phyloP scores from a whole-genome alignment of 2,329 filamentous ascomycete species.

The Alternaria rosae region DNA sequence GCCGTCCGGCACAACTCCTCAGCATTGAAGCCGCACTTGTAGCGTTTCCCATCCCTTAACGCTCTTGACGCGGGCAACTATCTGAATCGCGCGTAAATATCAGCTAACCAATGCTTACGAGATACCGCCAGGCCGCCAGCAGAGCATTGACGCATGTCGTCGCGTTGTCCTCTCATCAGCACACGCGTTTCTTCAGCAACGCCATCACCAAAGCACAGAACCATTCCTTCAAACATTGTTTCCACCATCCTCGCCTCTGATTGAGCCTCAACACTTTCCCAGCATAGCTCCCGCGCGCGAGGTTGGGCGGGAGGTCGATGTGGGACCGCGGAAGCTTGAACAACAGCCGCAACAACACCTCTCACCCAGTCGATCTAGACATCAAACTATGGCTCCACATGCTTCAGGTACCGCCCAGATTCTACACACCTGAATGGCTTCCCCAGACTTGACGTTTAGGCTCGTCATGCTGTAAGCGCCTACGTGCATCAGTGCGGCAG shows the following conservation, averaged over 20 bases:
- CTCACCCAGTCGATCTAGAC: conserved; percentile 38
- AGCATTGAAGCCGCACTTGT: not conserved
- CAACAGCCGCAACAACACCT: conserved; percentile 36
- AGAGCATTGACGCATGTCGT: conserved; percentile 29
- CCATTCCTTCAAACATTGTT: conserved; percentile 15
- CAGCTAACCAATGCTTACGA: conserved; percentile 10
- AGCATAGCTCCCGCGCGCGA: conserved; percentile 51
- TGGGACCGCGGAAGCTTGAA: conserved; percentile 44
- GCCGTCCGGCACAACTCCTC: not conserved
- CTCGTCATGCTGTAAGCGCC: conserved; percentile 46
- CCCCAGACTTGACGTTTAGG: conserved; percentile 32
- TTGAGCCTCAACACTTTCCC: conserved; percentile 48
- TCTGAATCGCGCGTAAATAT: not conserved
- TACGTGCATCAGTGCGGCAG: conserved; percentile 40
- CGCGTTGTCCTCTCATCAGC: conserved; percentile 32
- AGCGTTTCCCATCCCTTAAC: not conserved
- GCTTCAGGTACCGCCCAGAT: conserved; percentile 25
- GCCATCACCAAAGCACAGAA: conserved; percentile 24
- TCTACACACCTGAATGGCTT: conserved; percentile 38
- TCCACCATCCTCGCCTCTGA: conserved; percentile 33
- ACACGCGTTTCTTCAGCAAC: conserved; percentile 33
- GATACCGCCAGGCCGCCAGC: conserved; percentile 6
- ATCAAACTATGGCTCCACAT: conserved; percentile 32
- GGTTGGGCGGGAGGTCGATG: conserved; percentile 38
- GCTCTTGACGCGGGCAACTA: not conserved